phyloP scores from a whole-genome alignment of 2,329 filamentous ascomycete species.

The Fusarium anguioides region DNA sequence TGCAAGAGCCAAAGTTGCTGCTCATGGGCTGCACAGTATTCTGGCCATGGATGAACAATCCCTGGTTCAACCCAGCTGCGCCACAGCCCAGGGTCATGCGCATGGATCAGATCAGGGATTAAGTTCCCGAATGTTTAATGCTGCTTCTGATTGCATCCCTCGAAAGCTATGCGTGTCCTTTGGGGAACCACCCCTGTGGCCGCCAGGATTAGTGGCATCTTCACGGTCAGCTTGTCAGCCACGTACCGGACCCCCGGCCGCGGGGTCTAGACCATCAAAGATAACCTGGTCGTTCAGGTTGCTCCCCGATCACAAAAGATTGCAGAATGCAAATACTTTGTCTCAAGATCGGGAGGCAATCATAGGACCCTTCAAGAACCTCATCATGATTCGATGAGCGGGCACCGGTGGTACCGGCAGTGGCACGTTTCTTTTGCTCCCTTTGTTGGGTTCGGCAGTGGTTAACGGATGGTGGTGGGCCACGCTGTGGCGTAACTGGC shows the following conservation, averaged over 20 bases:
- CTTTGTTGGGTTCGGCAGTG: conserved; percentile 7
- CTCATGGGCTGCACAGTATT: not conserved
- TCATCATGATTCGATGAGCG: not conserved
- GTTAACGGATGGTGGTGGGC: conserved; percentile 15
- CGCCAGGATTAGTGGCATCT: not conserved
- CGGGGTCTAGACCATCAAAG: conserved; percentile 30
- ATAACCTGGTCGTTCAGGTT: conserved; percentile 1
- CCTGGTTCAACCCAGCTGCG: not conserved
- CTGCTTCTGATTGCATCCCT: conserved; percentile 1
- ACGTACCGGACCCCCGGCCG: conserved; percentile 19
- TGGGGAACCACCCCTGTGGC: not conserved
- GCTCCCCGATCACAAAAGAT: conserved; percentile 19
- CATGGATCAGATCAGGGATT: conserved; percentile 15
- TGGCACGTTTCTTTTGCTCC: conserved; percentile 1
- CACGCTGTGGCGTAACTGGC: conserved; percentile 19
- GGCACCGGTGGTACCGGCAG: conserved; percentile 3
- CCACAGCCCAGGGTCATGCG: conserved; percentile 14
- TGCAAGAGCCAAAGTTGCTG: not conserved
- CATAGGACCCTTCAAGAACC: conserved; percentile 1
- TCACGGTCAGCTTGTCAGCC: not conserved
- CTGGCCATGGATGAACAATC: not conserved
- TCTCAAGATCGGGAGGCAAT: conserved; percentile 22
- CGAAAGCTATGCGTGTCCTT: not conserved
- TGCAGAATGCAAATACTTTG: not conserved
- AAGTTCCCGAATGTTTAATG: conserved; percentile 17